Percentiles rank a stretch among this genome's conserved stretches.
phyloP scores from a whole-genome alignment of 495 filamentous ascomycete species.

The Talaromyces stipitatus region DNA sequence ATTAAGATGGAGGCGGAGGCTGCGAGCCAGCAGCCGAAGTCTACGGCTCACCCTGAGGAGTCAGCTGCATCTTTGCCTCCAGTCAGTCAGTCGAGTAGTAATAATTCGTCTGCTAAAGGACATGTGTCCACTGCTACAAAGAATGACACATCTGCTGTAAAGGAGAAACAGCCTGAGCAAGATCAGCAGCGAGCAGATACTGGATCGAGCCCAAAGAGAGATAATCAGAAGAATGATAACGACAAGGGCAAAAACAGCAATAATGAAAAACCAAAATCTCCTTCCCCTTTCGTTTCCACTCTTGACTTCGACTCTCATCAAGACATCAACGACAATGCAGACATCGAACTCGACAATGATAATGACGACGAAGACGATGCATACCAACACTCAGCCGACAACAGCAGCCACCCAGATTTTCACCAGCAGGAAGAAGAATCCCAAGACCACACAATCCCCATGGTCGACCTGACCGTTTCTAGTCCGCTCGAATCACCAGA shows the following conservation, averaged over 20 bases:
- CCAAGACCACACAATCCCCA: not conserved
- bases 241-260: not conserved
- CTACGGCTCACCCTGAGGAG: not conserved
- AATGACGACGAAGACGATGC: not conserved
- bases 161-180: not conserved
- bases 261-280: not conserved
- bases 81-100: not conserved
- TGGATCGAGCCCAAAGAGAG: not conserved
- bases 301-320: not conserved
- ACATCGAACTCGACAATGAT: not conserved
- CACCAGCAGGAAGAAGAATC: slow-evolving; percentile 5
- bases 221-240: not conserved
- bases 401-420: not conserved
- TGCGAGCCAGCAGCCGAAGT: not conserved
- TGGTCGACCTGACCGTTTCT: slow-evolving; percentile 38
- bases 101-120: not conserved
- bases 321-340: not conserved
- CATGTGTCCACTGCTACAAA: not conserved
- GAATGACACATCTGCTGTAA: not conserved
- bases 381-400: not conserved
- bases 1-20: not conserved
- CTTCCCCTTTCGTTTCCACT: not conserved
- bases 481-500: slow-evolving; percentile 27
- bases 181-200: not conserved
- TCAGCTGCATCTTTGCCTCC: not conserved